Conservation (phyloP, 352 stramenopile genomes). For the Globisporangium paddicum region DNA sequence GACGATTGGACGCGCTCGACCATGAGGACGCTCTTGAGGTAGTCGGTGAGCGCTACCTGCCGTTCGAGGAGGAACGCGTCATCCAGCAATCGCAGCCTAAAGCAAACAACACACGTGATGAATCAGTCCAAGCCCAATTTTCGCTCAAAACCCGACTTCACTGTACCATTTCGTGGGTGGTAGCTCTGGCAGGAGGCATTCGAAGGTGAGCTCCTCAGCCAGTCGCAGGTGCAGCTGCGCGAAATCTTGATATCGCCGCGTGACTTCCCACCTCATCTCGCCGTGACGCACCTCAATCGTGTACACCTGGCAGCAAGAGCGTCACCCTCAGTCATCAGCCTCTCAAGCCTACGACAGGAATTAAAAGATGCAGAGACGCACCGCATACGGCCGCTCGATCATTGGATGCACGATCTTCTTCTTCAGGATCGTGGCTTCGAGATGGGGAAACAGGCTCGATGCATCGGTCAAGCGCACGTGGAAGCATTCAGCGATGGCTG, state of each 20-base stretch:
- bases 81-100: conserved; percentile 32
- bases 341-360: not conserved
- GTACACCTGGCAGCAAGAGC: conserved; percentile 27
- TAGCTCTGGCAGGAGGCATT: conserved; percentile 20
- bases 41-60: conserved; percentile 34
- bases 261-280: conserved; percentile 37
- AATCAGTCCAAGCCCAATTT: too few relatives aligned
- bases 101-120: too few relatives aligned
- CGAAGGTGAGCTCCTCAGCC: conserved; percentile 2
- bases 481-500: not conserved
- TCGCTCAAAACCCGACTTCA: not conserved
- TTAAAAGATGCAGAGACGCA: not conserved
- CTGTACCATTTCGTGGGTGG: conserved; percentile 36
- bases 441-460: not conserved
- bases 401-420: conserved; percentile 34
- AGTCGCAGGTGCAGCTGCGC: conserved; percentile 27
- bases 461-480: not conserved
- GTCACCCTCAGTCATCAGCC: not conserved
- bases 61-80: conserved; percentile 35
- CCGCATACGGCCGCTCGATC: conserved; percentile 37
- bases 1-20: conserved; percentile 34
- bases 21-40: conserved; percentile 39
- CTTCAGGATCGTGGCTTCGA: conserved; percentile 23
- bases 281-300: conserved; percentile 32
- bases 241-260: conserved; percentile 45